phyloP scores from a whole-genome alignment of 2,329 filamentous ascomycete genomes.

The Chaetomiaceae sp. region DNA sequence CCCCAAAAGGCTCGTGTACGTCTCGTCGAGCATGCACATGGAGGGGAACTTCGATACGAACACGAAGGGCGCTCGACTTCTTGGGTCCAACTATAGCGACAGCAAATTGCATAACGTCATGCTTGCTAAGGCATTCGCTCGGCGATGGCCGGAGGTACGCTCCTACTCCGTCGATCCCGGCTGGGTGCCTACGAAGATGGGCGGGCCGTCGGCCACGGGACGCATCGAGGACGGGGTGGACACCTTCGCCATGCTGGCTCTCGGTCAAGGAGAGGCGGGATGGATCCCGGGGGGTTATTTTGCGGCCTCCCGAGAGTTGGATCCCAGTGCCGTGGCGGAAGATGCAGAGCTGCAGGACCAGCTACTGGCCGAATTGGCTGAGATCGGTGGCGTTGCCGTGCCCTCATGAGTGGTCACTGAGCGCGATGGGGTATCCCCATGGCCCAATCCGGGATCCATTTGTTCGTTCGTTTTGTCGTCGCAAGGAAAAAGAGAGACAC shows the following conservation, averaged over 20 bases:
- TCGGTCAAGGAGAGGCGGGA: slow-evolving; percentile 32
- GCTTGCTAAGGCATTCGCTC: slow-evolving; percentile 50
- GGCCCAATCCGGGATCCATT: too few relatives aligned
- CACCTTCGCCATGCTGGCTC: slow-evolving; percentile 43
- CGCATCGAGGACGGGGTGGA: slow-evolving; percentile 43
- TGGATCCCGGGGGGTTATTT: slow-evolving; percentile 38
- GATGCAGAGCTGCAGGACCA: slow-evolving; percentile 41
- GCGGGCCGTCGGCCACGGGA: slow-evolving; percentile 42
- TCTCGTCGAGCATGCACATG: slow-evolving; percentile 48
- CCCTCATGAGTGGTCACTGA: slow-evolving; percentile 7
- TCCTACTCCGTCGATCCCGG: slow-evolving; percentile 48
- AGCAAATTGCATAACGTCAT: slow-evolving; percentile 54
- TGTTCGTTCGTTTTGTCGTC: too few relatives aligned
- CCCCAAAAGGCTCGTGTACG: slow-evolving; percentile 46
- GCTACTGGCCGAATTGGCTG: slow-evolving; percentile 35
- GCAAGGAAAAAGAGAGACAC: too few relatives aligned
- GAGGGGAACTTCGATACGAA: slow-evolving; percentile 45
- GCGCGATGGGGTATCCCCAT: too few relatives aligned
- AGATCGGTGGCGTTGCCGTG: slow-evolving; percentile 26
- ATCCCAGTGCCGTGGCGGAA: slow-evolving; percentile 29
- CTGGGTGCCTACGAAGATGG: slow-evolving; percentile 53
- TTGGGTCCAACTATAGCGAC: slow-evolving; percentile 42
- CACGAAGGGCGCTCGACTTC: slow-evolving; percentile 33
- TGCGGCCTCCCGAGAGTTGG: slow-evolving; percentile 29
- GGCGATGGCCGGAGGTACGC: slow-evolving; percentile 38